A percentile compares a stretch with the other conserved stretches of the same genome.
Evolutionary conservation across 2,329 filamentous ascomycete genomes (phyloP).

Genomic region (Aureobasidium musti): DNA sequence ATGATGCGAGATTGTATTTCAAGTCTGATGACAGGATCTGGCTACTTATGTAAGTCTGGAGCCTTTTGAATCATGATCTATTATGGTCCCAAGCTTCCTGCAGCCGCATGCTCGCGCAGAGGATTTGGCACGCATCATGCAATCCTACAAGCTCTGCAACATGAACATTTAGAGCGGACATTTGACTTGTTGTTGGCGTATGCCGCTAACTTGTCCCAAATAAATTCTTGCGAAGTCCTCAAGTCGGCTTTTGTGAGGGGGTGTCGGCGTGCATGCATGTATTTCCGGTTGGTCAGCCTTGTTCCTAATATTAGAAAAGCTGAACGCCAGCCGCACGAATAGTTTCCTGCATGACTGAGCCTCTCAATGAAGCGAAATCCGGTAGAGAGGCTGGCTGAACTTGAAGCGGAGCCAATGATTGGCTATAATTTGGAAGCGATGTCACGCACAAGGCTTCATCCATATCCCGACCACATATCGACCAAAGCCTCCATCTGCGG

Average conservation of each 20-base stretch:
- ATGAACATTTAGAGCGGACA: not conserved
- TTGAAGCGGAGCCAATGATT: not conserved
- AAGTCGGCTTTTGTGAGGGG: not conserved
- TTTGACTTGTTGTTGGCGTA: not conserved
- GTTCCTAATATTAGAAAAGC: not conserved
- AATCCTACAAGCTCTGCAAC: not conserved
- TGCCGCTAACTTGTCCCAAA: not conserved
- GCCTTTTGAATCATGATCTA: no score
- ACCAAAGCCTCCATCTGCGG: slow-evolving; percentile 41
- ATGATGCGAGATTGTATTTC: not conserved
- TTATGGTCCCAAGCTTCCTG: not conserved
- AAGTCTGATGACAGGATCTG: not conserved
- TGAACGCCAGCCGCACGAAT: not conserved
- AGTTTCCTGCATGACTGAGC: not conserved
- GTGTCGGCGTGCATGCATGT: not conserved
- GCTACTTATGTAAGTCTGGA: not conserved
- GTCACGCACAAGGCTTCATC: not conserved
- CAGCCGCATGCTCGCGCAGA: not conserved
- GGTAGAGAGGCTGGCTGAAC: not conserved
- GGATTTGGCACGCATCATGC: not conserved
- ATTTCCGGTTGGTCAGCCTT: not conserved
- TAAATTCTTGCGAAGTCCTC: not conserved
- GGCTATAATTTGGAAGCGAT: not conserved
- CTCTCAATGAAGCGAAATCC: not conserved
- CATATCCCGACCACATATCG: slow-evolving; percentile 28